These are phyloP conservation scores for Nemophila menziesii DNA, from an alignment of 257 asterid species.

Conservation along the genomic window DNA sequence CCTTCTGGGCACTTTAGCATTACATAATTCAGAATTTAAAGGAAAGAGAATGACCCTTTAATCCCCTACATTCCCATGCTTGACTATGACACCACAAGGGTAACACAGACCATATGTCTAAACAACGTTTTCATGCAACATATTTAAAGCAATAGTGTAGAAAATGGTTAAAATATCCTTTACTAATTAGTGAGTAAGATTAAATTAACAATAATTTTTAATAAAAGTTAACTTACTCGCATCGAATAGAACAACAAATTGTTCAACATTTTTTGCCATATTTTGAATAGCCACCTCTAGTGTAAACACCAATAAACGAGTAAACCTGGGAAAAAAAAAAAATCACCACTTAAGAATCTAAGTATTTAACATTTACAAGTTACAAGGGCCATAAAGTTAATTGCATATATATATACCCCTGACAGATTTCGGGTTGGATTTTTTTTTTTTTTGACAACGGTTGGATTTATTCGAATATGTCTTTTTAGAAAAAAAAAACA, in stretches of 20 bases:
- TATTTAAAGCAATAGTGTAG: background rate
- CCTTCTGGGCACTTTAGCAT: conserved; percentile 30
- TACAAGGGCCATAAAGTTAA: too few relatives aligned
- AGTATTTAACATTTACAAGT: too few relatives aligned
- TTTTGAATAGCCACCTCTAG: conserved; percentile 85
- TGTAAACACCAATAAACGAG: conserved; percentile 70
- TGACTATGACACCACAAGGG: conserved; percentile 56
- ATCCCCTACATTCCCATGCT: conserved; percentile 21
- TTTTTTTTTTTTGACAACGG: too few relatives aligned
- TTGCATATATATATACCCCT: too few relatives aligned
- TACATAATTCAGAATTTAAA: conserved; percentile 6
- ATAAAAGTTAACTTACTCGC: conserved; percentile 49
- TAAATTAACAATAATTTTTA: conserved; percentile 2
- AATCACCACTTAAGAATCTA: too few relatives aligned
- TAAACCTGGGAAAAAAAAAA: conserved; percentile 31
- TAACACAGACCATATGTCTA: conserved; percentile 42
- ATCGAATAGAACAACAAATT: conserved; percentile 71
- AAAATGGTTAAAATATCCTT: background rate
- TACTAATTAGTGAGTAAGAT: background rate
- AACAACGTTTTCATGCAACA: background rate
- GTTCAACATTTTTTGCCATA: conserved; percentile 66
- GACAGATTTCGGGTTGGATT: too few relatives aligned
- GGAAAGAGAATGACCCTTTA: conserved; percentile 18
- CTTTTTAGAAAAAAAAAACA: too few relatives aligned
- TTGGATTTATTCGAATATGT: too few relatives aligned